phyloP scores from a whole-genome alignment of 345 rosid genomes.

The Balakata baccata region DNA sequence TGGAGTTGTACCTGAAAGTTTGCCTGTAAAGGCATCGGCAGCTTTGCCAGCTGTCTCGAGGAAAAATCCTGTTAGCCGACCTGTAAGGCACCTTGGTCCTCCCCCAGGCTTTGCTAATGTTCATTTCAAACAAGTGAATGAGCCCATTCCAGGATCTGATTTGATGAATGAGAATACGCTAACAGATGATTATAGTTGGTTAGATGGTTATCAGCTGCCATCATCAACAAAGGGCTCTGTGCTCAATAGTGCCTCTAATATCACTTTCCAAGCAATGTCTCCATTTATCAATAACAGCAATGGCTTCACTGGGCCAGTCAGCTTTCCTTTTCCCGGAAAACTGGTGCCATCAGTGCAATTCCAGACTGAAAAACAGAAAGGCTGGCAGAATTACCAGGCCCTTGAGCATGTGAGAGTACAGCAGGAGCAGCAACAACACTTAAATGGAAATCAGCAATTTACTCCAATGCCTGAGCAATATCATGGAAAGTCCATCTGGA shows the following conservation, averaged over 20 bases:
- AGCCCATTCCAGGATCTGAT: conserved; percentile 41
- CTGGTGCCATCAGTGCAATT: conserved; percentile 52
- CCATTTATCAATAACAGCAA: conserved; percentile 43
- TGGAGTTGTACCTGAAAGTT: conserved; percentile 44
- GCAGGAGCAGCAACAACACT: conserved; percentile 52
- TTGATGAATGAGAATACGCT: conserved; percentile 31
- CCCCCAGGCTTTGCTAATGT: conserved; percentile 85
- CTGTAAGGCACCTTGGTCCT: conserved; percentile 79
- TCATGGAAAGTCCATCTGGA: conserved; percentile 80
- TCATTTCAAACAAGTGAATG: conserved; percentile 54
- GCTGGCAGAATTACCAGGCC: conserved; percentile 47
- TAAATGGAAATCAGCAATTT: conserved; percentile 54
- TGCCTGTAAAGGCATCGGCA: conserved; percentile 39
- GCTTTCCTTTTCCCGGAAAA: conserved; percentile 87
- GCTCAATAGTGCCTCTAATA: conserved; percentile 40
- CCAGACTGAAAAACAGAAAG: conserved; percentile 48
- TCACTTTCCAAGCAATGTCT: conserved; percentile 43
- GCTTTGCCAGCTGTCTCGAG: conserved; percentile 37
- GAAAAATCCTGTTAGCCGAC: conserved; percentile 77
- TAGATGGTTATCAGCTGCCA: conserved; percentile 85
- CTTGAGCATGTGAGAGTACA: conserved; percentile 44
- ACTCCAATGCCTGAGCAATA: conserved; percentile 66
- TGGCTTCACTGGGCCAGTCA: conserved; percentile 49
- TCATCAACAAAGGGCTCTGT: conserved; percentile 44
- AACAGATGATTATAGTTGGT: conserved; percentile 92